Conservation (phyloP, 1,284 basidiomycete genomes). For the Ceratobasidium theobromae region DNA sequence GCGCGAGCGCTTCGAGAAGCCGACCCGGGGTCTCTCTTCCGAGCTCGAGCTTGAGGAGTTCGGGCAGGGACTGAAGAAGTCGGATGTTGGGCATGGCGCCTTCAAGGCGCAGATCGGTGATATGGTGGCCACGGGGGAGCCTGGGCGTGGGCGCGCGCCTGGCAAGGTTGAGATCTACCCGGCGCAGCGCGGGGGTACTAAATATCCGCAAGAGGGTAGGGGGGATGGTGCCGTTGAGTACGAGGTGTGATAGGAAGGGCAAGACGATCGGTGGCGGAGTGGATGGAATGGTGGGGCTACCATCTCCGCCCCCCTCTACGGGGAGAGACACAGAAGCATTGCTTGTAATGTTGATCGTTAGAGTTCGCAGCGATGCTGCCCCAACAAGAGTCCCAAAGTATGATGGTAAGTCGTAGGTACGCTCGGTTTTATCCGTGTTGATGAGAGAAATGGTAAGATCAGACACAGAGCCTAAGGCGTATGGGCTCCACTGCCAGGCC, state of each 20-base stretch:
- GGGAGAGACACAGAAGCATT: neutral
- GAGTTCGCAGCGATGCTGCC: constrained; percentile 1
- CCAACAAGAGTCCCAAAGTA: constrained; percentile 20
- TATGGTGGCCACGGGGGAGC: constrained; percentile 12
- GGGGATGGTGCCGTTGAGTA: neutral
- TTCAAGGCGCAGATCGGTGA: constrained; percentile 5
- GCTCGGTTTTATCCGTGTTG: neutral
- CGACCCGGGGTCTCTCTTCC: constrained; percentile 14
- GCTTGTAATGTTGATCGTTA: neutral
- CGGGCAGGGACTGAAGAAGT: constrained; percentile 9
- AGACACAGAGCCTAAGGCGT: constrained; percentile 12
- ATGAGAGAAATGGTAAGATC: neutral
- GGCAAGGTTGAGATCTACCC: constrained; percentile 4
- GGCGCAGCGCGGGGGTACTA: constrained; percentile 14
- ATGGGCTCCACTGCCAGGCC: constrained; percentile 28
- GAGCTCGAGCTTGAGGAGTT: constrained; percentile 13
- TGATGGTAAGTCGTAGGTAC: constrained; percentile 12
- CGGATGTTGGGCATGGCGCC: constrained; percentile 10
- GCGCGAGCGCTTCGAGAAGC: constrained; percentile 1
- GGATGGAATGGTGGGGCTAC: neutral
- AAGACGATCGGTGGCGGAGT: constrained; percentile 6
- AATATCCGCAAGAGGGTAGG: constrained; percentile 8
- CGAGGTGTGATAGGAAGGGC: constrained; percentile 6
- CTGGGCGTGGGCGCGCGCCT: neutral
- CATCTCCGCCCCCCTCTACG: neutral